Conservation (phyloP, 148 eudicot genomes). For the Dianthus caryophyllus region DNA sequence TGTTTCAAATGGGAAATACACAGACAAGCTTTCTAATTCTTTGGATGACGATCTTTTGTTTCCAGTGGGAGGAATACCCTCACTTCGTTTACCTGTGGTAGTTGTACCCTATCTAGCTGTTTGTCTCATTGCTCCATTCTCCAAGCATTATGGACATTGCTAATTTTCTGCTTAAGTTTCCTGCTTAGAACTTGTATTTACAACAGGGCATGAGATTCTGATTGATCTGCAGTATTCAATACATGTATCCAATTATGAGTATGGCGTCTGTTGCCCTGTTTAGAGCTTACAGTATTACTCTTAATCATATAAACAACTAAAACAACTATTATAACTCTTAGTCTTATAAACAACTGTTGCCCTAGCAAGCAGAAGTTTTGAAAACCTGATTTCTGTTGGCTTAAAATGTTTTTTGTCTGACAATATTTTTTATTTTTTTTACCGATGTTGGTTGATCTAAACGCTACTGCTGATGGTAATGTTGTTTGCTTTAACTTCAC, state of each 20-base stretch:
- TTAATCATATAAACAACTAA: neutral
- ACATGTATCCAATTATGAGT: neutral
- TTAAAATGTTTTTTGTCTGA: neutral
- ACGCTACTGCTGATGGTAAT: neutral
- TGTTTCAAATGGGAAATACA: constrained; percentile 52
- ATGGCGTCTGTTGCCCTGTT: neutral
- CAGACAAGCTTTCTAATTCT: constrained; percentile 33
- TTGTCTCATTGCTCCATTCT: neutral
- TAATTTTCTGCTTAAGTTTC: neutral
- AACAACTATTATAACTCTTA: too few relatives aligned
- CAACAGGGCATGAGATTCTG: neutral
- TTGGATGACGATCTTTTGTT: constrained; percentile 36
- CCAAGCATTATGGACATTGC: neutral
- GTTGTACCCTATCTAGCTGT: constrained; percentile 34
- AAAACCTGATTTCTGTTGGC: neutral
- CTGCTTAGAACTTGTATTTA: neutral
- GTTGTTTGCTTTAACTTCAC: constrained; percentile 14
- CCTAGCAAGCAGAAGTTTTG: neutral
- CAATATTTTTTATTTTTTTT: too few relatives aligned
- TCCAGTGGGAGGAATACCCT: constrained; percentile 44
- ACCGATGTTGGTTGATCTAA: too few relatives aligned
- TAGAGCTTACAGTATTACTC: neutral
- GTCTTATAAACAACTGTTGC: neutral
- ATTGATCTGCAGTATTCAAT: constrained; percentile 1
- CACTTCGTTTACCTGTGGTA: constrained; percentile 74